phyloP scores from a whole-genome alignment of 495 filamentous ascomycete genomes.

The Penicillium canescens region DNA sequence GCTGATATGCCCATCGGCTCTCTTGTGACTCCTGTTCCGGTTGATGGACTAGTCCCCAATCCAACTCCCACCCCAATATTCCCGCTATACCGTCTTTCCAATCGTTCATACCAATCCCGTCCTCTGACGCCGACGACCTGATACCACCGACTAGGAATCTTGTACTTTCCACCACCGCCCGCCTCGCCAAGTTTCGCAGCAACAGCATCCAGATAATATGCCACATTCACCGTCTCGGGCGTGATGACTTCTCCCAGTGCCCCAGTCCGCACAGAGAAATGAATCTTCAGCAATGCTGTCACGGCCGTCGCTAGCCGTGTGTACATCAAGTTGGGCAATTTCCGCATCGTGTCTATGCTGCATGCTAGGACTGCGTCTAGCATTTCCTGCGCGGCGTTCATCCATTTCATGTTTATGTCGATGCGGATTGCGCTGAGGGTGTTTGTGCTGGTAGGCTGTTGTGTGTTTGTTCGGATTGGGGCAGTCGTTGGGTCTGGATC shows the following conservation, averaged over 20 bases:
- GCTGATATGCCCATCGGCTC: slow-evolving; percentile 4
- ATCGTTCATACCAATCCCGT: slow-evolving; percentile 37
- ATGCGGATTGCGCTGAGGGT: slow-evolving; percentile 46
- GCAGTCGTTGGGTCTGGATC: too few relatives aligned
- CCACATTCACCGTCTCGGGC: slow-evolving; percentile 41
- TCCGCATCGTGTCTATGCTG: slow-evolving; percentile 39
- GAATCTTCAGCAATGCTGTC: slow-evolving; percentile 50
- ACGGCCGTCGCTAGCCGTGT: slow-evolving; percentile 44
- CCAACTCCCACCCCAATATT: neutral
- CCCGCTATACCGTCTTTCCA: slow-evolving; percentile 28
- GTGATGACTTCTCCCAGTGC: slow-evolving; percentile 46
- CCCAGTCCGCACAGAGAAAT: slow-evolving; percentile 46
- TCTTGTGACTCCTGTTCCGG: neutral
- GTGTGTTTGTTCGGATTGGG: neutral
- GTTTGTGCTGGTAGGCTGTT: slow-evolving; percentile 17
- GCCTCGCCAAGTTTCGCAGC: slow-evolving; percentile 40
- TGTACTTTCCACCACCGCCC: slow-evolving; percentile 36
- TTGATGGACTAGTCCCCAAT: slow-evolving; percentile 11
- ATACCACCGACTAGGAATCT: slow-evolving; percentile 40
- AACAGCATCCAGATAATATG: slow-evolving; percentile 45
- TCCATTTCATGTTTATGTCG: slow-evolving; percentile 49
- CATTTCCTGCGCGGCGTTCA: slow-evolving; percentile 48
- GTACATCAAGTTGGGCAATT: slow-evolving; percentile 47
- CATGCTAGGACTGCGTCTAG: slow-evolving; percentile 47
- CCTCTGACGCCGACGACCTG: slow-evolving; percentile 37